Evolutionary conservation across 331 rosid species (phyloP).

Genomic region (Quercus phellos): DNA sequence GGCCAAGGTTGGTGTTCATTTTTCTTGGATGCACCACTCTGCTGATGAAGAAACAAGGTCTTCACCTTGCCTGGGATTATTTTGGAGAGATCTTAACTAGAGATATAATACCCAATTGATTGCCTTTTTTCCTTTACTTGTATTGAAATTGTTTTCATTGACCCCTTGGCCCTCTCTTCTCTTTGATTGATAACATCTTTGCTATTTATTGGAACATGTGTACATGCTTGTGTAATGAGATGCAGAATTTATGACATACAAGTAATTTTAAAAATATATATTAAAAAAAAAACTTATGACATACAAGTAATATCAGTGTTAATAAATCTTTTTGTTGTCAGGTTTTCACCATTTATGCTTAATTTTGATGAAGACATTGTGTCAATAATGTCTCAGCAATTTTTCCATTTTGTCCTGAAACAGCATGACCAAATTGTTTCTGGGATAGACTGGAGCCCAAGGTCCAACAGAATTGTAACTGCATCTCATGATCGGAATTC

Average conservation of each 20-base stretch:
- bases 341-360: neutral
- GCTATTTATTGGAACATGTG: neutral
- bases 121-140: neutral
- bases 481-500: conserved; percentile 96
- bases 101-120: neutral
- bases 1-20: neutral
- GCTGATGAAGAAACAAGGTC: neutral
- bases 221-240: neutral
- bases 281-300: neutral
- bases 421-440: conserved; percentile 96
- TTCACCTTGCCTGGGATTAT: neutral
- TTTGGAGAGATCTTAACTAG: neutral
- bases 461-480: conserved; percentile 81
- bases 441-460: conserved; percentile 88
- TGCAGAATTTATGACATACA: neutral
- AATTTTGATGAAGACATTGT: conserved; percentile 23
- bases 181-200: neutral
- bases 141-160: neutral
- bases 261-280: neutral
- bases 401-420: conserved; percentile 13
- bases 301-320: neutral
- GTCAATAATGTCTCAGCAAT: conserved; percentile 14
- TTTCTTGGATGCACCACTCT: neutral
- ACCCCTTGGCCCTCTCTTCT: neutral
- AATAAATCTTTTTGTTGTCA: neutral